A percentile compares a stretch with the other conserved stretches of the same genome.
phyloP scores from a whole-genome alignment of 768 basidiomycete genomes.

The Pisolithus orientalis region DNA sequence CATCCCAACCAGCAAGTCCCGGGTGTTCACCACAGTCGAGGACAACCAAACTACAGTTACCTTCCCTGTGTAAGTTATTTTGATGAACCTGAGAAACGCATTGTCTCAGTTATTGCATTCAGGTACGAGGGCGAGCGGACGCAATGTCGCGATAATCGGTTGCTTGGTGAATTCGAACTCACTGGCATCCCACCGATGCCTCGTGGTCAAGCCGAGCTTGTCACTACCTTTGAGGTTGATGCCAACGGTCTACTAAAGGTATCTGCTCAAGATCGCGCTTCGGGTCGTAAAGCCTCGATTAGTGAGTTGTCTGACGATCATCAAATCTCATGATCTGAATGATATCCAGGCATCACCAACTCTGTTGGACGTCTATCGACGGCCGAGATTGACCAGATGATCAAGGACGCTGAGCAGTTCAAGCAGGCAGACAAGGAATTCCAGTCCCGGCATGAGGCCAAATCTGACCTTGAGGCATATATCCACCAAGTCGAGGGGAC shows the following conservation, averaged over 20 bases:
- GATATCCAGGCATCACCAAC: conserved; percentile 80
- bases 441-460: conserved; percentile 95
- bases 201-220: conserved; percentile 97
- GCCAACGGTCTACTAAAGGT: conserved; percentile 99
- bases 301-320: conserved; percentile 44
- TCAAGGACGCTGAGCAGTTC: conserved; percentile 96
- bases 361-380: conserved; percentile 97
- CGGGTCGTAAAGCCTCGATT: conserved; percentile 98
- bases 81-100: conserved; percentile 2
- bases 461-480: conserved; percentile 96
- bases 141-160: conserved; percentile 98
- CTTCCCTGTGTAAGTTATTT: conserved; percentile 81
- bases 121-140: conserved; percentile 99
- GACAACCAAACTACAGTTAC: conserved; percentile 99
- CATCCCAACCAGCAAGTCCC: conserved; percentile 98
- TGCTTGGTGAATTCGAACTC: conserved; percentile 99
- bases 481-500: conserved; percentile 95
- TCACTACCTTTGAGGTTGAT: conserved; percentile 99
- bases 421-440: conserved; percentile 97
- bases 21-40: conserved; percentile 99
- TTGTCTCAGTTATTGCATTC: conserved; percentile 1
- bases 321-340: conserved; percentile 1
- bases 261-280: conserved; percentile 96
- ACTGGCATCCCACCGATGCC: conserved; percentile 99
- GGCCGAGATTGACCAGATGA: conserved; percentile 99